Percentiles rank a stretch among this genome's conserved stretches.
Conservation (phyloP, 140 eudicot species). For the Senecio squalidus region DNA sequence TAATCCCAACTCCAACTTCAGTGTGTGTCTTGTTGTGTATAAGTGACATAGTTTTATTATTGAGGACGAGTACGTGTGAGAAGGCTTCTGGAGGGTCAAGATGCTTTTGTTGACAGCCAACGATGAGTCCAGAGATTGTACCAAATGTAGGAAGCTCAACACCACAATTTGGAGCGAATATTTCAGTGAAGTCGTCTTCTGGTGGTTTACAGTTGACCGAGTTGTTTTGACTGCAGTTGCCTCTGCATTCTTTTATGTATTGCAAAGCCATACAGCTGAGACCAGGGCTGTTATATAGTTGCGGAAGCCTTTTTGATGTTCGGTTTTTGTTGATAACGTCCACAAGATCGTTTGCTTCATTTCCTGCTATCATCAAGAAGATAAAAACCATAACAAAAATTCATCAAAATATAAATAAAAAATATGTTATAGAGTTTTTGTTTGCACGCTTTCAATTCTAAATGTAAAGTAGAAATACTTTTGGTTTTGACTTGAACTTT, state of each 20-base stretch:
- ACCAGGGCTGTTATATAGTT: constrained; percentile 57
- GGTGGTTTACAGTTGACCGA: constrained; percentile 51
- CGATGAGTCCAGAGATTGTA: constrained; percentile 51
- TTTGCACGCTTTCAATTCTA: no score
- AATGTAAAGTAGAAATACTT: no score
- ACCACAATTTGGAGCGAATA: constrained; percentile 83
- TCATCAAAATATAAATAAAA: neutral
- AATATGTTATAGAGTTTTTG: no score
- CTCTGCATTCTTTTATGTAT: constrained; percentile 61
- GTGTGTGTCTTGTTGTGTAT: constrained; percentile 48
- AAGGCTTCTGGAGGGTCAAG: constrained; percentile 70
- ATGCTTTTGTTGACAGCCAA: constrained; percentile 66
- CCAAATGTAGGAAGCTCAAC: constrained; percentile 87
- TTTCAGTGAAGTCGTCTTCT: constrained; percentile 72
- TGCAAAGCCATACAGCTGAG: constrained; percentile 83
- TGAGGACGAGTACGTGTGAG: constrained; percentile 36
- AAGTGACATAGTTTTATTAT: constrained; percentile 38
- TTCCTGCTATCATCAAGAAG: constrained; percentile 37
- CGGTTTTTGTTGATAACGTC: constrained; percentile 77
- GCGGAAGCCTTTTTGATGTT: constrained; percentile 50
- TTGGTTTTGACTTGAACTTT: no score
- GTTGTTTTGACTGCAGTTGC: constrained; percentile 60
- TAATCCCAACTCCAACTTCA: constrained; percentile 77
- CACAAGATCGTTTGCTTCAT: constrained; percentile 65
- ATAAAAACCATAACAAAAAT: neutral